Base-by-base conservation (phyloP, 495 filamentous ascomycete species). In the Penicillium robsamsonii region DNA sequence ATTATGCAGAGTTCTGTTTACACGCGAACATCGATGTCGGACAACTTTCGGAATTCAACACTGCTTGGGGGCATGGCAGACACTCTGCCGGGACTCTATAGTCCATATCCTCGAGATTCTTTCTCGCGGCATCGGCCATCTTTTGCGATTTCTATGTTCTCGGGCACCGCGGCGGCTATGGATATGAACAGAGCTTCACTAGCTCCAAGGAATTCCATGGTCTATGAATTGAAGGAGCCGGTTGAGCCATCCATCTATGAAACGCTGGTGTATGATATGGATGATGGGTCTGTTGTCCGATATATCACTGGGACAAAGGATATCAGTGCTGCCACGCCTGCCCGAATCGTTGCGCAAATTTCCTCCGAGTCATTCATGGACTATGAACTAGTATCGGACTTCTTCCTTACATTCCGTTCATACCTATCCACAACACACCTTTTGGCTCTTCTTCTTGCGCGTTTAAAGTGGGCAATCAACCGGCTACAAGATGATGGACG, bases 351-450 rank as follows among this genome's bases (percentile, higher is more conserved):
- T 44, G 93, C 92, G n/a, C 91, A 99, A 70, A 96, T 99, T 56
- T 97, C 94, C 4, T 97, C 95, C 17, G 90, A 92, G 18, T 88
- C 84, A 46, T 97, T 97, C 69, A 83, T 99, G 58, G 94, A 99
- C 69, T 99, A 99, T 70, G 93, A 97, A 66, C 82, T 99, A 6
- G 81, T 99, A 1, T 97, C 95, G 0, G 94, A 97, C 70, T 99
- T 99, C 76, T 99, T 99, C 65, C 84, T 98, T 37, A 97, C 95
- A 1, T 97, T 88, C 61, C 90, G 94, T 24, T 81, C 85, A 7
- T 99, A 96, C 64, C 74, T 97, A 54, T 83, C 89, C 1, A 76
- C 88, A 0, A 75, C 77, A 13, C 87, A 92, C 58, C 80, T 99
- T 4, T 79, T 94, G 13, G 83, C 85, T 45, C 88, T 96, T 75